Evolutionary conservation across 495 filamentous ascomycete genomes (phyloP).

Genomic region (Hypoxylon cercidicola): DNA sequence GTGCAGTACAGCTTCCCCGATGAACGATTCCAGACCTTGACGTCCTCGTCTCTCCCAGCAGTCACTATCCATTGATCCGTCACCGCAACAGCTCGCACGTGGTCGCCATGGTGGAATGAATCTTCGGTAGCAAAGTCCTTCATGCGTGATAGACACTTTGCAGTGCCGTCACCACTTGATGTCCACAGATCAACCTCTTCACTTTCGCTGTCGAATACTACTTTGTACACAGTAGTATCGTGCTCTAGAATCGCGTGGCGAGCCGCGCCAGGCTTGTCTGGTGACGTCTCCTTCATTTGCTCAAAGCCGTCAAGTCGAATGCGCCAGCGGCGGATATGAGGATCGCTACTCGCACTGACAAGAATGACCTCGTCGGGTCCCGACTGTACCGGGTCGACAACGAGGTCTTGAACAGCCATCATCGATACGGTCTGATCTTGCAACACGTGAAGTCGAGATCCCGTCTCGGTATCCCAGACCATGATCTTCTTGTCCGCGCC

Average conservation of each 20-base stretch:
- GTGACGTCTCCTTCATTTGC: conserved; percentile 54
- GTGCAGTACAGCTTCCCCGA: conserved; percentile 79
- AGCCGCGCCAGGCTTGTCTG: conserved; percentile 52
- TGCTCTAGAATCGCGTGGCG: conserved; percentile 77
- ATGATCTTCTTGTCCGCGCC: conserved; percentile 88
- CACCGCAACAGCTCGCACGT: conserved; percentile 83
- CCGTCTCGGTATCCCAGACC: conserved; percentile 78
- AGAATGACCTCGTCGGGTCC: conserved; percentile 63
- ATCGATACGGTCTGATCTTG: conserved; percentile 73
- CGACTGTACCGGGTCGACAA: conserved; percentile 70
- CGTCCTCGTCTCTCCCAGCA: conserved; percentile 88
- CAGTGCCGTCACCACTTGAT: conserved; percentile 84
- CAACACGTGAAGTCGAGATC: conserved; percentile 74
- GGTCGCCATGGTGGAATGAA: conserved; percentile 82
- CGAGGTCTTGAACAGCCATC: conserved; percentile 79
- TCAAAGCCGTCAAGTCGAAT: conserved; percentile 58
- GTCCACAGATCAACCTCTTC: conserved; percentile 86
- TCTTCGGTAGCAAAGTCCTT: conserved; percentile 76
- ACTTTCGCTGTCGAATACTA: conserved; percentile 67
- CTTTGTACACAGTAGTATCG: conserved; percentile 87
- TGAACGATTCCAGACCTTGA: conserved; percentile 84
- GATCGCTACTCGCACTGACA: conserved; percentile 84
- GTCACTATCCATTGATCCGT: conserved; percentile 86
- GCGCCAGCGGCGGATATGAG: conserved; percentile 81
- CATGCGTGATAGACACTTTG: conserved; percentile 75